Percentiles rank a stretch among this genome's conserved stretches.
Conservation (phyloP, 140 eudicot species). For the Cichorium intybus region DNA sequence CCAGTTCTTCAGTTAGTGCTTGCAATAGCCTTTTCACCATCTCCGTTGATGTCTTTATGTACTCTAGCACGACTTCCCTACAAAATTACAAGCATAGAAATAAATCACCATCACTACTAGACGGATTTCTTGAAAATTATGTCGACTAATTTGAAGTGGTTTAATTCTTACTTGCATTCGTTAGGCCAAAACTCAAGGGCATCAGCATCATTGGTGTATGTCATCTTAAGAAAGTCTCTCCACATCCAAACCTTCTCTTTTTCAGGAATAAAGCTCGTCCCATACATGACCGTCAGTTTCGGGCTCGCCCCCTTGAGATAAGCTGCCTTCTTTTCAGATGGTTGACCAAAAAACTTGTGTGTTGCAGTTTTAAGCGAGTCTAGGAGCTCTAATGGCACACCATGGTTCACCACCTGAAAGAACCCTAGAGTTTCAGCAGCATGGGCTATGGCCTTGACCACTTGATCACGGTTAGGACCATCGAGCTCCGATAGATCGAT, state of each 20-base stretch:
- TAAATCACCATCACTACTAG: too few species aligned
- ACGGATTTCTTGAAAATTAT: too few species aligned
- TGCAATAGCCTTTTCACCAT: constrained; percentile 33
- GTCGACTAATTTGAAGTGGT: background rate
- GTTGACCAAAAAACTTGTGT: constrained; percentile 33
- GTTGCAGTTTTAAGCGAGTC: constrained; percentile 28
- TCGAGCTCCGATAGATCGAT: constrained; percentile 31
- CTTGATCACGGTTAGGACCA: constrained; percentile 37
- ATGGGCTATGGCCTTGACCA: constrained; percentile 22
- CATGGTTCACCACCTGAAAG: constrained; percentile 51
- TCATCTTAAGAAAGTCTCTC: constrained; percentile 21
- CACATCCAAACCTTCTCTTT: constrained; percentile 24
- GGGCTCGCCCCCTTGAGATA: constrained; percentile 32
- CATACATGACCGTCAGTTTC: constrained; percentile 39
- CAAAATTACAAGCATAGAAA: background rate
- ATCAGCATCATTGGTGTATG: constrained; percentile 17
- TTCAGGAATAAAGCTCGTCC: constrained; percentile 53
- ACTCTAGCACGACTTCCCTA: constrained; percentile 41
- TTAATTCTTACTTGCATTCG: constrained; percentile 41
- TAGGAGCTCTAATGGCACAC: constrained; percentile 27
- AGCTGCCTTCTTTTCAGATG: constrained; percentile 30
- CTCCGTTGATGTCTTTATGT: constrained; percentile 27
- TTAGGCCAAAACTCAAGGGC: constrained; percentile 38
- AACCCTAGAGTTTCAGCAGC: constrained; percentile 39
- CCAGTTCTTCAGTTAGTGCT: constrained; percentile 28